These are phyloP conservation scores for Amanita exitialis DNA, from an alignment of 768 basidiomycete species.

Conservation along the genomic window DNA sequence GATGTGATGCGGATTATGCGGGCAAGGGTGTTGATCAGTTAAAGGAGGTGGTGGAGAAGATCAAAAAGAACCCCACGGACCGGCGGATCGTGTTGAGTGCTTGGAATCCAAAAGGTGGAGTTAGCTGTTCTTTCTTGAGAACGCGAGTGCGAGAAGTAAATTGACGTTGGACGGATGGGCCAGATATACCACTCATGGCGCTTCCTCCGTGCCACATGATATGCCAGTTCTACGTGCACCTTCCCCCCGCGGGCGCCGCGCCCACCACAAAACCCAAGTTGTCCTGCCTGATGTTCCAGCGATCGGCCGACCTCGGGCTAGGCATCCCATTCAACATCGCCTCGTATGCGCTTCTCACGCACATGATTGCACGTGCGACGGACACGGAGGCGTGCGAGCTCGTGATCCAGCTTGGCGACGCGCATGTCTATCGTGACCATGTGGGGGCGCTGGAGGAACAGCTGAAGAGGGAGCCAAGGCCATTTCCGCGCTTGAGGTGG, in stretches of 20 bases:
- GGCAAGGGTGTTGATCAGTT: slow-evolving; percentile 92
- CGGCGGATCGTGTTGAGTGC: slow-evolving; percentile 90
- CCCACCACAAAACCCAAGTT: slow-evolving; percentile 55
- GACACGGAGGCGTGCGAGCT: slow-evolving; percentile 81
- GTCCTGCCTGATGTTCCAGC: slow-evolving; percentile 95
- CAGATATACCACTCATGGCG: slow-evolving; percentile 92
- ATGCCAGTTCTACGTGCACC: slow-evolving; percentile 97
- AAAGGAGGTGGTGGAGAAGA: slow-evolving; percentile 80
- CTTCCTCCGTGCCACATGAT: slow-evolving; percentile 98
- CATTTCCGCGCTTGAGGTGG: slow-evolving; percentile 79
- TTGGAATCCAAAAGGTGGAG: slow-evolving; percentile 91
- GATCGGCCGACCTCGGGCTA: slow-evolving; percentile 93
- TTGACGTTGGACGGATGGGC: background rate
- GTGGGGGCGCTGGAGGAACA: slow-evolving; percentile 80
- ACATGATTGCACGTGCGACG: slow-evolving; percentile 95
- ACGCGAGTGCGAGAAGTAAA: background rate
- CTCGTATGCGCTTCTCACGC: slow-evolving; percentile 93
- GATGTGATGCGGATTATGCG: slow-evolving; percentile 66
- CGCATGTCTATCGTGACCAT: slow-evolving; percentile 93
- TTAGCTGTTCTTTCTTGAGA: background rate
- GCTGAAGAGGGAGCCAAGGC: slow-evolving; percentile 63
- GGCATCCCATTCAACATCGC: slow-evolving; percentile 99
- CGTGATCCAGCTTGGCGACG: slow-evolving; percentile 93
- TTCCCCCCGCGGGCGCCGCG: slow-evolving; percentile 41
- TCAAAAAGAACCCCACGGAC: slow-evolving; percentile 88